phyloP scores from a whole-genome alignment of 129 eudicot species.

The Flaveria bidentis region DNA sequence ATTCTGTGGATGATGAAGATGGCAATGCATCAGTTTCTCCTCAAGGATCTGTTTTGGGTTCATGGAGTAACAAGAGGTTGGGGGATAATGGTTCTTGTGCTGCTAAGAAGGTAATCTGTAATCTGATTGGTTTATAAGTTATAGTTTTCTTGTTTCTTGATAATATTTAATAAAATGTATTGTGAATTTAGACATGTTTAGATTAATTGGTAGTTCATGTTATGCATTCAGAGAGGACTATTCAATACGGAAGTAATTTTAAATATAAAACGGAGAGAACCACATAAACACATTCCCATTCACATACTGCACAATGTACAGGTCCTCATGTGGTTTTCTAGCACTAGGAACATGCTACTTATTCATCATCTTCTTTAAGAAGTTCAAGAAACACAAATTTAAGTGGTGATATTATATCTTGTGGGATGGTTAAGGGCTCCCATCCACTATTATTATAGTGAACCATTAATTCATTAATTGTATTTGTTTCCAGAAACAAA shows the following conservation, averaged over 20 bases:
- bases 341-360: too few relatives aligned
- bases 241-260: too few relatives aligned
- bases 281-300: too few relatives aligned
- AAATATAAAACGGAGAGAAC: too few relatives aligned
- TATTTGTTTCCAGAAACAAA: constrained; percentile 7
- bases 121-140: neutral
- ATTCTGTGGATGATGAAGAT: constrained; percentile 47
- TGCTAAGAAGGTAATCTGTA: constrained; percentile 66
- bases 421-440: neutral
- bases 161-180: too few relatives aligned
- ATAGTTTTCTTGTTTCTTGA: neutral
- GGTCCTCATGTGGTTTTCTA: too few relatives aligned
- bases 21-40: constrained; percentile 45
- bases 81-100: constrained; percentile 70
- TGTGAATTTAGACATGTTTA: too few relatives aligned
- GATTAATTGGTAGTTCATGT: constrained; percentile 16
- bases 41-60: constrained; percentile 42
- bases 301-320: too few relatives aligned
- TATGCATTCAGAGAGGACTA: too few relatives aligned
- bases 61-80: constrained; percentile 62
- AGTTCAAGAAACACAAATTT: neutral
- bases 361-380: too few relatives aligned
- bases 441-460: too few relatives aligned
- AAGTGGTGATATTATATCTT: neutral
- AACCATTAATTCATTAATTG: too few relatives aligned